A percentile compares a stretch with the other conserved stretches of the same genome.
These are phyloP conservation scores for Tanacetum coccineum DNA, from an alignment of 129 eudicot genomes.

Conservation along the genomic window DNA sequence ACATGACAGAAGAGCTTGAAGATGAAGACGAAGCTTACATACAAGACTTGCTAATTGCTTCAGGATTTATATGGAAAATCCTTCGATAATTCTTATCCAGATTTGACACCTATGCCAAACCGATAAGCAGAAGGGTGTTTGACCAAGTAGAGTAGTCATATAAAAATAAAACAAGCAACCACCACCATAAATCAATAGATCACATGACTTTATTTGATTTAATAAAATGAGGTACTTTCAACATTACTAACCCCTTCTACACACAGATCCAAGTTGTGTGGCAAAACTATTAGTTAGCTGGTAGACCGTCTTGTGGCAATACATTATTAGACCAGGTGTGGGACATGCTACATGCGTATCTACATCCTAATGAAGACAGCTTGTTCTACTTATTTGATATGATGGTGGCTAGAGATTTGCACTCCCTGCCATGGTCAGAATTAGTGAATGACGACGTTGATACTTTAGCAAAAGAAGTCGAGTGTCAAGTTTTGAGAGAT, in stretches of 20 bases:
- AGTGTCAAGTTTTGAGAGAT: constrained; percentile 46
- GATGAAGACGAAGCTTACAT: too few species aligned
- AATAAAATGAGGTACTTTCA: constrained; percentile 77
- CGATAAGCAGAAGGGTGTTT: constrained; percentile 50
- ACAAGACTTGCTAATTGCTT: constrained; percentile 69
- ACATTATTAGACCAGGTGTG: constrained; percentile 58
- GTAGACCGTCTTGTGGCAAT: constrained; percentile 49
- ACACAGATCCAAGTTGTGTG: constrained; percentile 43
- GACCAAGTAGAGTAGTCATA: constrained; percentile 72
- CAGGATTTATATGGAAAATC: constrained; percentile 73
- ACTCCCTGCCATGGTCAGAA: constrained; percentile 53
- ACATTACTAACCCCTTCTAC: constrained; percentile 50
- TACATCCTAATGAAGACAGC: constrained; percentile 46
- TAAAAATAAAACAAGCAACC: constrained; percentile 20
- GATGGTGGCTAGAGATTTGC: constrained; percentile 67
- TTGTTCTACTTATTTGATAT: constrained; percentile 47
- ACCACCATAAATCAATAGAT: constrained; percentile 26
- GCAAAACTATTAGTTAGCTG: too few species aligned
- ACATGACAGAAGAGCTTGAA: constrained; percentile 53
- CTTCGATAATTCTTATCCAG: constrained; percentile 46
- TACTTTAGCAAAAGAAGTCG: constrained; percentile 62
- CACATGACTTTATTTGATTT: constrained; percentile 66
- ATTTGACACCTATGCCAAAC: constrained; percentile 75
- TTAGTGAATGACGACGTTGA: constrained; percentile 60
- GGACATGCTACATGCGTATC: constrained; percentile 43